Base-by-base conservation (phyloP, 139 green algal genomes). In the Mesostigma viride region DNA sequence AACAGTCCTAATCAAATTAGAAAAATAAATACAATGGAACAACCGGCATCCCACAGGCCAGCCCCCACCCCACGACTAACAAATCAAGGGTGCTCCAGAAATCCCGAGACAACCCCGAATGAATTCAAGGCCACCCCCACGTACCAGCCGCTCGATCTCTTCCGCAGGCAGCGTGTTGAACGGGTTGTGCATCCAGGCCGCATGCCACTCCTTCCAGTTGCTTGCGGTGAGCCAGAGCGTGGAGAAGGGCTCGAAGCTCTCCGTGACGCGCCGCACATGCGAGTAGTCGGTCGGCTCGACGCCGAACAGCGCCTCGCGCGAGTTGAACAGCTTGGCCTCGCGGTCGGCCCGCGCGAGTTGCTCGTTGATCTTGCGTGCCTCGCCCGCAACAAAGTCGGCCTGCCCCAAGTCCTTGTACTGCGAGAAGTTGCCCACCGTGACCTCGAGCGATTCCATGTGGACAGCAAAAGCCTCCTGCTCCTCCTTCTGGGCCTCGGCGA, bases 211-310 rank as follows among this genome's bases (percentile, higher is more conserved):
- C 3, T 69, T 63, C 82, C 80, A 89, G 3, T 58, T 56, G 31
- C 31, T 27, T 3, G 83, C 82, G 31, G 74, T 83, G 24, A 65
- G 79, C 87, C 87, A 94, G 70, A 92, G 86, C 60, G 86, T 76
- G 27, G 79, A 48, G 78, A 85, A 91, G 6, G 87, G 87, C 1
- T 92, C 86, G 61, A 91, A 91, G n/a, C 67, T 58, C 2, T 90
- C 81, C 3, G 70, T 60, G 31, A 87, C 63, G 62, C 80, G 79
- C 57, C 78, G 78, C 2, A 90, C 32, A 8, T 65, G 31, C 1
- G 53, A 71, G 79, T 90, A 93, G 71, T 91, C 85, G 22, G 81
- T 87, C 8, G 65, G 17, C 2, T 69, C 34, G 48, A 77, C 33
- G 24, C 76, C 80, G 58, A 91, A 82, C 45, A 93, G 68, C 11